phyloP scores from a whole-genome alignment of 495 filamentous ascomycete genomes.

The Lasiosphaeris hirsuta region DNA sequence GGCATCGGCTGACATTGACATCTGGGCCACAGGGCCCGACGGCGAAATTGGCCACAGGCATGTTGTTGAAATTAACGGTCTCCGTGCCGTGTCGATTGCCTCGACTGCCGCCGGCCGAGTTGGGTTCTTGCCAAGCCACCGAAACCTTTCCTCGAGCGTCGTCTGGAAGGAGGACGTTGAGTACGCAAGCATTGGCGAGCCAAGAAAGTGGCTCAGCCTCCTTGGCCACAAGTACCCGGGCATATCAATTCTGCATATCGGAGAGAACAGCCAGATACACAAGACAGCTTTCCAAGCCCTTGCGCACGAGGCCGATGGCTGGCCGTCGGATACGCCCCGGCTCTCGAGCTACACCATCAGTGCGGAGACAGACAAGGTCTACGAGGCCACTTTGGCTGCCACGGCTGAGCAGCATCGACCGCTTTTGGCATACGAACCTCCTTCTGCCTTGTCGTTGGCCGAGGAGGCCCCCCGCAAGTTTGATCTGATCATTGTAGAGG shows the following conservation, averaged over 20 bases:
- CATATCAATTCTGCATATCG: conserved; percentile 11
- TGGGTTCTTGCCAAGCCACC: conserved; percentile 29
- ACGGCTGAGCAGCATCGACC: not conserved
- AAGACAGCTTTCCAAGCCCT: not conserved
- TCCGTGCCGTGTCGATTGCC: conserved; percentile 6
- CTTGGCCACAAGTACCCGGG: conserved; percentile 15
- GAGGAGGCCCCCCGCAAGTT: not conserved
- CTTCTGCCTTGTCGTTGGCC: not conserved
- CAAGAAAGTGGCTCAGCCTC: conserved; percentile 4
- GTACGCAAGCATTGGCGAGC: not conserved
- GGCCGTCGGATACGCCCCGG: conserved; percentile 3
- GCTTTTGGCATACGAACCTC: not conserved
- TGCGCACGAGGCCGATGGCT: not conserved
- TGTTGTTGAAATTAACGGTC: conserved; percentile 13
- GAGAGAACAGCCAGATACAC: not conserved
- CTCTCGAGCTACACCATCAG: conserved; percentile 7
- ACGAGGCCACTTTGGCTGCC: not conserved
- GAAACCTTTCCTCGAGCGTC: conserved; percentile 30
- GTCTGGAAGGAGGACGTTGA: conserved; percentile 25
- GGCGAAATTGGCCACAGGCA: not conserved
- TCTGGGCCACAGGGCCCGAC: not conserved
- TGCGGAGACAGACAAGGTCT: not conserved
- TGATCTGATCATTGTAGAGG: conserved; percentile 4
- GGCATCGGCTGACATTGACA: conserved; percentile 13
- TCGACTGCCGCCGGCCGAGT: conserved; percentile 3